Evolutionary conservation across 1,284 basidiomycete species (phyloP), one percentile per base, ranked within the genome.

Genomic region (Mycosarcoma mackinlayi): DNA sequence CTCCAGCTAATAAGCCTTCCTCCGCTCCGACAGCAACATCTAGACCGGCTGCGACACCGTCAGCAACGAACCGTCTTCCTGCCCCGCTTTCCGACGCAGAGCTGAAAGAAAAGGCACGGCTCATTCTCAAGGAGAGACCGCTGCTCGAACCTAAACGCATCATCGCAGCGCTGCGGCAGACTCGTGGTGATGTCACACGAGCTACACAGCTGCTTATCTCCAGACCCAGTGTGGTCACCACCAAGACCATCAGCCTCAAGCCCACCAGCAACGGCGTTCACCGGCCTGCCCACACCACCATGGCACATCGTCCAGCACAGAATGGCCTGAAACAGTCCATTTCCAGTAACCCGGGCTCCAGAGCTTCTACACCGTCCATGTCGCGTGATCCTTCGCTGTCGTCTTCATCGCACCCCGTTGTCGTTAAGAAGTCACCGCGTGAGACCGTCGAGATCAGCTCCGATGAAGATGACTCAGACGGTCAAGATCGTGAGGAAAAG

Each of bases 401-500:
- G 4, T 37, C 39, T 3, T 23, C 34, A 11, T 23, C 47, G 4
- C 54, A 50, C 16, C 42, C 51, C 11, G 23, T 33, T 4, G 28
- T 28, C 25, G 33, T 33, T 18, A 54, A 51, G 25, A 68, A 62
- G 46, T 47, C 30, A 1, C 16, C 23, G 3, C 45, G 49, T 13
- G 54, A 57, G 25, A 44, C 55, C 2, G 51, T 58, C 37, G 64
- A 67, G 27, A 55, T 72, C 64, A 67, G 63, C 59, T 73, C 76
- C 1, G 76, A 74, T 35, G 75, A 75, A 16, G 72, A 78, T 44
- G 70, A 76, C 38, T 53, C 53, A 16, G 78, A 75, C 28, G 77
- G 56, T 24, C 53, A 58, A 5, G 72, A 76, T 25, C 67, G 73
- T 21, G 59, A 51, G 9, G 64, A 65, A 19, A 73, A 68, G 55